Evolutionary conservation across 1,284 basidiomycete genomes (phyloP), one percentile per base, ranked within the genome.

Genomic region (Apiotrichum laibachii): DNA sequence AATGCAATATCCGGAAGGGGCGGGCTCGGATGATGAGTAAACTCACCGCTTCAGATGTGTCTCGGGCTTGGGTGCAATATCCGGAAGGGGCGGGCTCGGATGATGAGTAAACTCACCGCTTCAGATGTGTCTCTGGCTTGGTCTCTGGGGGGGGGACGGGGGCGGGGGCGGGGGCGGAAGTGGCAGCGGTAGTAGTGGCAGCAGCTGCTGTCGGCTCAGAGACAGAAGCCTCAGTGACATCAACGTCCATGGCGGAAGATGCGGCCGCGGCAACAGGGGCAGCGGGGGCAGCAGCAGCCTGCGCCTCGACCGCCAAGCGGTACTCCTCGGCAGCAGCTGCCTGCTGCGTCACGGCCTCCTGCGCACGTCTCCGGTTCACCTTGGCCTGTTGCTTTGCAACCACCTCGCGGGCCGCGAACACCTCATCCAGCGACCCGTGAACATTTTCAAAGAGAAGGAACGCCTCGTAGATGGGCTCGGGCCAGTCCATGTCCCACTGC

Each of bases 401-500:
- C 56, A 84, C 84, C 55, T 85, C 84, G 48, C 87, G 75, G 12
- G 88, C 87, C 10, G 82, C 80, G 43, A 90, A 84, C 18, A 96
- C 76, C 7, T 87, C 85, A 44, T 84, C 80, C 9, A 90, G 78
- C 10, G 84, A 82, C 1, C 95, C 95, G 66, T 91, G 82, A 5
- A 89, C 79, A 63, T 91, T 86, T 73, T 98, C 95, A 66, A 98
- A 96, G 16, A 82, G 79, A 6, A 87, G 72, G 87, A 90, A 96
- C 0, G 89, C 88, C 59, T 93, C 89, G 85, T 91, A 91, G 7
- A 98, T 80, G 3, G 86, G 88, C 75, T 96, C 92, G 0, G 93
- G 91, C 88, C 92, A 96, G 76, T 97, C 93, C 44, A 95, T 69
- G 72, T 87, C 88, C 7, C 68, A 65, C 47, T 81, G 79, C 54